A percentile compares a stretch with the other conserved stretches of the same genome.
Evolutionary conservation across 1,284 basidiomycete genomes (phyloP).

Genomic region (Ceratorhiza oryzae-sativae): DNA sequence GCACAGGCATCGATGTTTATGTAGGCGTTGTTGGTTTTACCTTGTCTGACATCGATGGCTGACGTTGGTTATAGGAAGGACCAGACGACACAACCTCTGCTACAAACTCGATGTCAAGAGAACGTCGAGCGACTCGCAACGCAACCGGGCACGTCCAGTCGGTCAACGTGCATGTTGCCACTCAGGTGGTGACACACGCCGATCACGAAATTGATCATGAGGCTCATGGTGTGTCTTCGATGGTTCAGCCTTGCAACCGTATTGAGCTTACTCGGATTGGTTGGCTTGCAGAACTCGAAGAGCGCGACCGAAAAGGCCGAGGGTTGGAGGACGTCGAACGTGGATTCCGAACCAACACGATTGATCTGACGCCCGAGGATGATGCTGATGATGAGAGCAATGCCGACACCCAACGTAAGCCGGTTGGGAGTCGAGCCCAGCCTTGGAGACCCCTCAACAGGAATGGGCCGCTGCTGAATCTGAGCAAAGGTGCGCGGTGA

Average conservation of each 20-base stretch:
- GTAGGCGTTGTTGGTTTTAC: not conserved
- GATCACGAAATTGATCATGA: constrained; percentile 34
- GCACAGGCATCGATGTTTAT: constrained; percentile 27
- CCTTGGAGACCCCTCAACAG: not conserved
- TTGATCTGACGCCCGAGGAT: constrained; percentile 21
- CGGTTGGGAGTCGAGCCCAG: constrained; percentile 5
- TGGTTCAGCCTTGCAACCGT: not conserved
- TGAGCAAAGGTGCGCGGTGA: constrained; percentile 18
- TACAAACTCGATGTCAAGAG: constrained; percentile 1
- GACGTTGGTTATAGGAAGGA: not conserved
- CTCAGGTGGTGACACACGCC: constrained; percentile 23
- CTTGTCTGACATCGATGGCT: not conserved
- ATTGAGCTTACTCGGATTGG: not conserved
- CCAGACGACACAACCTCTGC: constrained; percentile 17
- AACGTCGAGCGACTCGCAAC: constrained; percentile 2
- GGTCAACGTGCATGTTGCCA: constrained; percentile 36
- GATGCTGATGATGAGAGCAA: constrained; percentile 9
- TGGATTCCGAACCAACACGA: constrained; percentile 9
- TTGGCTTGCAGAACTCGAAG: constrained; percentile 18
- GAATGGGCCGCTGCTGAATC: not conserved
- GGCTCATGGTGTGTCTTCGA: constrained; percentile 17
- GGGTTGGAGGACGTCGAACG: constrained; percentile 22
- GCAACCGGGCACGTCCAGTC: not conserved
- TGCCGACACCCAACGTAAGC: constrained; percentile 19
- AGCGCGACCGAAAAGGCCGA: constrained; percentile 21